Evolutionary conservation across 345 rosid genomes (phyloP), one percentile per base, ranked within the genome.

Genomic region (Orychophragmus violaceus): DNA sequence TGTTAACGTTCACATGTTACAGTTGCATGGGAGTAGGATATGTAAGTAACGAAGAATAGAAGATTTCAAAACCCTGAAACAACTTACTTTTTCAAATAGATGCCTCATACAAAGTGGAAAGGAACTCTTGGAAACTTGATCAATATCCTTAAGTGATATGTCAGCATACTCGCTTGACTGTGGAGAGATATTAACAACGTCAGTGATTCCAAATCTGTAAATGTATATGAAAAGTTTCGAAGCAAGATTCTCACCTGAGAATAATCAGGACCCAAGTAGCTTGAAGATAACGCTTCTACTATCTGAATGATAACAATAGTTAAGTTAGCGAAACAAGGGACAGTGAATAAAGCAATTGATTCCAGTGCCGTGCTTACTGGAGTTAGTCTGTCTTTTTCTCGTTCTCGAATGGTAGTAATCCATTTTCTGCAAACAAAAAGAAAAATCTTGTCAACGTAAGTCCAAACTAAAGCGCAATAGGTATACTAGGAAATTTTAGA

Each of bases 71-170:
- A 52, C 10, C 27, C 44, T 32, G 8, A 60, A 33, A 36, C 61
- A 25, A 39, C 82, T 56, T 76, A 85, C 99, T 80, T 88, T 94
- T 42, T 82, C 96, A 80, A 90, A 85, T 22, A 94, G 85, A 72
- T 94, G 96, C 21, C 83, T 77, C 97, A 90, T 90, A 77, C 99
- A 94, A 22, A 88, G 84, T 10, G 99, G 99, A 60, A 94, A 94
- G 35, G 96, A 94, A 62, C 82, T 84, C 80, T 78, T 84, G 74
- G 97, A 77, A 29, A 82, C 62, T 36, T 81, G 84, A 77, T 88
- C 93, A 66, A 94, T 75, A 71, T 94, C 99, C 77, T 87, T 90
- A 33, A 87, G 42, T 50, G 95, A 82, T 77, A 94, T 79, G 61
- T 88, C 97, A 25, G 75, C 82, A 65, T 80, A 83, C 77, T 87